Percentiles rank a stretch among this genome's conserved stretches.
Evolutionary conservation across 1,284 basidiomycete species (phyloP).

Genomic region (Cryptococcus hybrid): DNA sequence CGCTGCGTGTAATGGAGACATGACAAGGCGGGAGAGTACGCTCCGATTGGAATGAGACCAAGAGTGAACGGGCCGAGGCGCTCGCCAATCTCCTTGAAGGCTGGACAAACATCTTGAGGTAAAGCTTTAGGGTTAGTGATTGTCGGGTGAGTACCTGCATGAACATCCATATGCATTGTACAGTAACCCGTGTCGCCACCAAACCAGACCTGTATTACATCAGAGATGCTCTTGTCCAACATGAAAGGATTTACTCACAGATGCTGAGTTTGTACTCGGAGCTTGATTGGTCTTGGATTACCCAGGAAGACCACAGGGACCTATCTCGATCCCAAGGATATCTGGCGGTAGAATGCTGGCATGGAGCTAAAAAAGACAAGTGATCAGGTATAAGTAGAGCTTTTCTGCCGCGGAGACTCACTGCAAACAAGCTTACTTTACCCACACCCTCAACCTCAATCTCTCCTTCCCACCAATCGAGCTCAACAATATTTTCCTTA

Average conservation of each 20-base stretch:
- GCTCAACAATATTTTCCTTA: slow-evolving; percentile 55
- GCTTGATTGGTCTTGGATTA: slow-evolving; percentile 48
- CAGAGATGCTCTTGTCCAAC: slow-evolving; percentile 19
- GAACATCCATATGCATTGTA: slow-evolving; percentile 54
- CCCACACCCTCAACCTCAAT: slow-evolving; percentile 31
- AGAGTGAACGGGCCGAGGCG: slow-evolving; percentile 59
- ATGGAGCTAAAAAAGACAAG: slow-evolving; percentile 36
- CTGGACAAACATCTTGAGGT: slow-evolving; percentile 55
- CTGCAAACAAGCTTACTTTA: slow-evolving; percentile 32
- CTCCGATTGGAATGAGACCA: slow-evolving; percentile 65
- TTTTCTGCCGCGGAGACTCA: slow-evolving; percentile 12
- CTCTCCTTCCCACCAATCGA: slow-evolving; percentile 67
- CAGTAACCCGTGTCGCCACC: slow-evolving; percentile 60
- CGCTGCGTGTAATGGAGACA: slow-evolving; percentile 61
- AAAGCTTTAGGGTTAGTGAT: slow-evolving; percentile 15
- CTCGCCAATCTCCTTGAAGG: slow-evolving; percentile 65
- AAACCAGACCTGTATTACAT: slow-evolving; percentile 62
- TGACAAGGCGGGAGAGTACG: slow-evolving; percentile 60
- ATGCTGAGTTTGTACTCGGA: background rate
- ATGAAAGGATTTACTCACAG: no score
- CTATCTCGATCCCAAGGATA: slow-evolving; percentile 56
- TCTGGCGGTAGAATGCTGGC: slow-evolving; percentile 60
- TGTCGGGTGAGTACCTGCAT: slow-evolving; percentile 50
- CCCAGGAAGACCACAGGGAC: slow-evolving; percentile 64
- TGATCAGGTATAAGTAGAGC: background rate